Evolutionary conservation across 2,329 filamentous ascomycete species (phyloP).

Genomic region (Aspergillus felis): DNA sequence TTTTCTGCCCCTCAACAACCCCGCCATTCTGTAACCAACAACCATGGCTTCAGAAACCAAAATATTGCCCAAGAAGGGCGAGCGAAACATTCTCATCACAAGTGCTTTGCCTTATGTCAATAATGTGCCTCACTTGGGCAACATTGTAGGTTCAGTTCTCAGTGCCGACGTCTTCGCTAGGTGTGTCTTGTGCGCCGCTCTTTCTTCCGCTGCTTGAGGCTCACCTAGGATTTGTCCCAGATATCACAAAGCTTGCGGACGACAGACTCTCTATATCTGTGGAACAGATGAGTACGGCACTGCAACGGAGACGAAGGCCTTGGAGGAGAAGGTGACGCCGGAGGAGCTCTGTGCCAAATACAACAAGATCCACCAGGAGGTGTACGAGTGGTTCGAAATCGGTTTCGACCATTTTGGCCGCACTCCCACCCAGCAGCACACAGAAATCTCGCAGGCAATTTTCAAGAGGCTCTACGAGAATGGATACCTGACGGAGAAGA

Average conservation of each 20-base stretch:
- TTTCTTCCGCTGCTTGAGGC: slow-evolving; percentile 28
- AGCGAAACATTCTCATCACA: slow-evolving; percentile 86
- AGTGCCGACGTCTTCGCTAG: slow-evolving; percentile 78
- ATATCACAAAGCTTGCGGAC: slow-evolving; percentile 74
- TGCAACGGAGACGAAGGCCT: slow-evolving; percentile 90
- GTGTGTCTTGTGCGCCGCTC: slow-evolving; percentile 57
- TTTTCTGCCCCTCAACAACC: slow-evolving; percentile 15
- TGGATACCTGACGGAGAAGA: slow-evolving; percentile 80
- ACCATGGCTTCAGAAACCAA: slow-evolving; percentile 27
- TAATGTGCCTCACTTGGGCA: slow-evolving; percentile 79
- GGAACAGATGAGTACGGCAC: slow-evolving; percentile 94
- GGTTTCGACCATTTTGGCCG: slow-evolving; percentile 92
- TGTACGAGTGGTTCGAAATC: slow-evolving; percentile 96
- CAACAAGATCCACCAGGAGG: slow-evolving; percentile 80
- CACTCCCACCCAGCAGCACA: slow-evolving; percentile 84
- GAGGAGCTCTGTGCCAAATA: slow-evolving; percentile 88
- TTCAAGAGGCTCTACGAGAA: slow-evolving; percentile 86
- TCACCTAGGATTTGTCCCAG: slow-evolving; percentile 35
- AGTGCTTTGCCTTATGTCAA: slow-evolving; percentile 86
- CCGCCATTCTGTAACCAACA: slow-evolving; percentile 13
- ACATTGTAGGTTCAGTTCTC: slow-evolving; percentile 81
- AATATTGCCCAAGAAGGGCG: slow-evolving; percentile 64
- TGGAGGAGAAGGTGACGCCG: slow-evolving; percentile 80
- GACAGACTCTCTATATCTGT: slow-evolving; percentile 79
- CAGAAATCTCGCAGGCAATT: slow-evolving; percentile 86